Percentiles rank a stretch among this genome's conserved stretches.
Conservation (phyloP, 2,329 filamentous ascomycete genomes). For the Pseudogymnoascus sp. region DNA sequence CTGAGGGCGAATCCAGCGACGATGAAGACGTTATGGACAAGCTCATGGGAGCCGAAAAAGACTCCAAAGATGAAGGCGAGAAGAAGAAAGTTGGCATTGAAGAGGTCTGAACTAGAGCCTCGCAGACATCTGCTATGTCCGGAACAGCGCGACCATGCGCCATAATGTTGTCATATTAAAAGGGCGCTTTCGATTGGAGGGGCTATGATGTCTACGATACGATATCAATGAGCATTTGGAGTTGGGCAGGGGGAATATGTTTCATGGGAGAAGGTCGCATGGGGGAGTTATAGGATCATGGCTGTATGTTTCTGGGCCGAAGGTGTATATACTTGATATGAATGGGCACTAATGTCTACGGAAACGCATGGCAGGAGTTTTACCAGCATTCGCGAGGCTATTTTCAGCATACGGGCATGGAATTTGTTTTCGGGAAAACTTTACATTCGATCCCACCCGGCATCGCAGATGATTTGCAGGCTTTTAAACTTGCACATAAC, state of each 20-base stretch:
- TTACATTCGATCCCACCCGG: neutral
- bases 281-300: neutral
- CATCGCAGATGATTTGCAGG: neutral
- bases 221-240: constrained; percentile 1
- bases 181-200: neutral
- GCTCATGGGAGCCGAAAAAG: constrained; percentile 5
- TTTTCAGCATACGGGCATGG: neutral
- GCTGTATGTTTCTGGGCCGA: neutral
- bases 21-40: constrained; percentile 10
- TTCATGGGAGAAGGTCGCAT: neutral
- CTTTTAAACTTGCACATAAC: neutral
- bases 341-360: neutral
- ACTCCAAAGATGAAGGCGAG: neutral
- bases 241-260: neutral
- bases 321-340: neutral
- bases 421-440: neutral
- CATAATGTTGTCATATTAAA: neutral
- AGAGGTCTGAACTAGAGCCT: neutral
- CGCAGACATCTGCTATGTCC: neutral
- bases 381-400: neutral
- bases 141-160: neutral
- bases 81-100: constrained; percentile 3
- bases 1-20: constrained; percentile 4
- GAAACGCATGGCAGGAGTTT: neutral
- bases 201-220: neutral